Evolutionary conservation across 2,329 filamentous ascomycete species (phyloP).

Genomic region (Coleophoma eucalyptorum): DNA sequence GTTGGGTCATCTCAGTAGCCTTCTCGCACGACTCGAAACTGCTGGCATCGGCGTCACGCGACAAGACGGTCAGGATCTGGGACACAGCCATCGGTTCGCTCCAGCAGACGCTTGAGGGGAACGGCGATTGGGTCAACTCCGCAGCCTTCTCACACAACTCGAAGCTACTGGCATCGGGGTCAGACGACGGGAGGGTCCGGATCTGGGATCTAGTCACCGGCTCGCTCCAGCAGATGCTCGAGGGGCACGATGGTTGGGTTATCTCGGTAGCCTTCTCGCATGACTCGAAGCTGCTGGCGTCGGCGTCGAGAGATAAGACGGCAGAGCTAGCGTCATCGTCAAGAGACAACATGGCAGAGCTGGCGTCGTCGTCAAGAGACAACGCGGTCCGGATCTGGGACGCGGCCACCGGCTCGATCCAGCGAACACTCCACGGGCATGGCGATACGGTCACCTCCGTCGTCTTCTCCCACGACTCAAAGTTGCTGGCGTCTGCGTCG

Average conservation of each 20-base stretch:
- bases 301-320: too few species aligned
- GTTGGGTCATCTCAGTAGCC: neutral
- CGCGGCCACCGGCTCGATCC: neutral
- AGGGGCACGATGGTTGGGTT: constrained; percentile 1
- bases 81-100: neutral
- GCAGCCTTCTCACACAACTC: constrained; percentile 7
- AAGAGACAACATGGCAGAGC: too few species aligned
- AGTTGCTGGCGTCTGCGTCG: constrained; percentile 1
- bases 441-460: neutral
- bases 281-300: constrained; percentile 1
- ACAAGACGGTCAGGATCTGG: constrained; percentile 3
- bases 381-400: constrained; percentile 8
- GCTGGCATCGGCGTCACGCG: constrained; percentile 1
- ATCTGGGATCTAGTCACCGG: constrained; percentile 3
- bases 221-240: neutral
- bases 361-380: constrained; percentile 5
- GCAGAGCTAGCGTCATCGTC: too few species aligned
- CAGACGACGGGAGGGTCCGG: constrained; percentile 1
- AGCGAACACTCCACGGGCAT: neutral
- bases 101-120: constrained; percentile 1
- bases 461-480: constrained; percentile 4
- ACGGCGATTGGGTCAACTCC: neutral
- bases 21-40: constrained; percentile 5
- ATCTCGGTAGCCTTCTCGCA: constrained; percentile 5
- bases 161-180: constrained; percentile 1